phyloP scores from a whole-genome alignment of 805 yeast genomes.

The Cyberlindnera euphorbiiphila region DNA sequence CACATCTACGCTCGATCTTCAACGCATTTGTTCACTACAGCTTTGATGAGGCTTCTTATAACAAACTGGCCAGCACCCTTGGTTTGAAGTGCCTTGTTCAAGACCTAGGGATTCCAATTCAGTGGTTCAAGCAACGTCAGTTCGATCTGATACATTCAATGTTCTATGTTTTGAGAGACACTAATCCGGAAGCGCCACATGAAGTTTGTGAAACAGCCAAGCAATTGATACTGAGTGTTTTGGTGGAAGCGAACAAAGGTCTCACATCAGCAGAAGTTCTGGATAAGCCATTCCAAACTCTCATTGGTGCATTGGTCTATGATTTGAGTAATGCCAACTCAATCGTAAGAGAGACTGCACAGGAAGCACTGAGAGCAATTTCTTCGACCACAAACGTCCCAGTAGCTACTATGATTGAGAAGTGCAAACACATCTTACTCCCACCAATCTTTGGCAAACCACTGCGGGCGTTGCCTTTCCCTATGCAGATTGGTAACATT shows the following conservation, averaged over 20 bases:
- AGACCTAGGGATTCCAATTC: slow-evolving; percentile 61
- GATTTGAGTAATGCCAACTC: slow-evolving; percentile 88
- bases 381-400: slow-evolving; percentile 69
- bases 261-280: slow-evolving; percentile 58
- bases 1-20: slow-evolving; percentile 71
- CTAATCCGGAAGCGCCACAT: slow-evolving; percentile 82
- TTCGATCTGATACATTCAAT: slow-evolving; percentile 82
- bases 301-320: slow-evolving; percentile 85
- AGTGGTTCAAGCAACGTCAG: slow-evolving; percentile 75
- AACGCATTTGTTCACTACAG: slow-evolving; percentile 87
- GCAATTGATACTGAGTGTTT: slow-evolving; percentile 56
- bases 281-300: slow-evolving; percentile 70
- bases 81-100: slow-evolving; percentile 74
- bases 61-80: slow-evolving; percentile 83
- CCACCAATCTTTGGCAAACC: slow-evolving; percentile 98
- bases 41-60: slow-evolving; percentile 82
- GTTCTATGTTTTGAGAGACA: slow-evolving; percentile 85
- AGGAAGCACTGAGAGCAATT: slow-evolving; percentile 59
- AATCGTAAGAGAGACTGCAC: slow-evolving; percentile 78
- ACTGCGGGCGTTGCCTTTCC: slow-evolving; percentile 91
- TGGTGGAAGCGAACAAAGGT: slow-evolving; percentile 62
- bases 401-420: slow-evolving; percentile 69
- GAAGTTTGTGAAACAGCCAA: slow-evolving; percentile 72
- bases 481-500: slow-evolving; percentile 97
- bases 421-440: slow-evolving; percentile 75